Evolutionary conservation across 108 stramenopile genomes (phyloP), one percentile per base, ranked within the genome.

Genomic region (Cyclotella distinguenda): DNA sequence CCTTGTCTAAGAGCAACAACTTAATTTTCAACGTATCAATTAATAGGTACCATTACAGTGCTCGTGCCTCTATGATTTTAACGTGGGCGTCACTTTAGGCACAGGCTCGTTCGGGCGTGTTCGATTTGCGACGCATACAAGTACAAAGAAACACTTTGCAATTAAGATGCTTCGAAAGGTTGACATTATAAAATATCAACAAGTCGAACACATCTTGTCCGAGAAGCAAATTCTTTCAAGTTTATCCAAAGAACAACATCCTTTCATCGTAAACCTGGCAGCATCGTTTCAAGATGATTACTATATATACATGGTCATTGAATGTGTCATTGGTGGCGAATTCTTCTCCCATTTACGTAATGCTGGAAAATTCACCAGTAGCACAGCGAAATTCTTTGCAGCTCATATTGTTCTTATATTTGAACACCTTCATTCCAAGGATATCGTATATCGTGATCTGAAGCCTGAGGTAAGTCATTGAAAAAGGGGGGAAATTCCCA

Each of bases 361-460:
- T 70, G 60, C 83, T 33, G 73, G 26, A 16, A 53, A 72, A 74
- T 60, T 85, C 77, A 25, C 68, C 54, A 54, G 47, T 68, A 33
- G 63, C 68, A 64, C 69, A 63, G 87, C 89, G 43, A 73, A 66
- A 28, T 93, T 93, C 70, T 93, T 81, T 38, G 83, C 84, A 11
- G 72, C 70, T 21, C 90, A 89, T 32, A 79, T 97, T 13, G 64
- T 84, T 28, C 68, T 94, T 15, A 90, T 94, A 18, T 96, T 98
- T 48, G 95, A 95, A 68, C 87, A 94, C 66, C 80, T 98, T 73
- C 98, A 98, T 64, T 63, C 70, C 11, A 69, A 75, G 46, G 78
- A 89, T 48, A 85, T 96, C 43, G 85, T 97, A 42, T 98, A 96
- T 72, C 80, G 96, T 10, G 96, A 97, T 76, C 64, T 98, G 27